A percentile compares a stretch with the other conserved stretches of the same genome.
Evolutionary conservation across 257 asterid species (phyloP).

Genomic region (Nicotiana sylvestris): DNA sequence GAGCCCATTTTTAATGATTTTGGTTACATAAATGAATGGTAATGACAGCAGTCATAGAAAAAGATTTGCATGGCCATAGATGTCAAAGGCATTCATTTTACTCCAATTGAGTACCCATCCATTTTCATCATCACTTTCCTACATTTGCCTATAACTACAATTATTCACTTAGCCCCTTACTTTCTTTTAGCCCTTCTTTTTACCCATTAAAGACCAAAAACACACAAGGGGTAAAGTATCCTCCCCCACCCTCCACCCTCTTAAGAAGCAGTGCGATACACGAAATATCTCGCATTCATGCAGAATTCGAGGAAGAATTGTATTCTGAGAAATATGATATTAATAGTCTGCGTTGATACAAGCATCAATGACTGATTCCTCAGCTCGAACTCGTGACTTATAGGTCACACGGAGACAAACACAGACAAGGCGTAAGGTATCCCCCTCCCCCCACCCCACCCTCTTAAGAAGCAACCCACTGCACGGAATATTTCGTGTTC

Average conservation of each 20-base stretch:
- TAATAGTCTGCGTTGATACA: too few relatives aligned
- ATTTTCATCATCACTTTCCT: constrained; percentile 14
- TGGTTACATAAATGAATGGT: constrained; percentile 44
- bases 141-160: constrained; percentile 36
- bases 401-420: too few relatives aligned
- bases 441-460: too few relatives aligned
- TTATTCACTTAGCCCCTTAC: constrained; percentile 38
- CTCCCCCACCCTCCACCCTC: neutral
- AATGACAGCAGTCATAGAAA: constrained; percentile 32
- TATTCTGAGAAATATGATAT: too few relatives aligned
- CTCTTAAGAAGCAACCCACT: too few relatives aligned
- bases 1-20: constrained; percentile 32
- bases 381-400: too few relatives aligned
- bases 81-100: constrained; percentile 34
- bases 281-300: rapidly evolving
- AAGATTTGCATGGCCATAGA: constrained; percentile 49
- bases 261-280: rapidly evolving
- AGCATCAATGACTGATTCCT: too few relatives aligned
- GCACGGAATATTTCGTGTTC: too few relatives aligned
- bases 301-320: rapidly evolving
- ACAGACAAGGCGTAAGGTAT: too few relatives aligned
- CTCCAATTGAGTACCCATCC: constrained; percentile 24
- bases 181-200: neutral
- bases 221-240: neutral
- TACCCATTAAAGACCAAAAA: constrained; percentile 6